Percentiles rank a stretch among this genome's conserved stretches.
phyloP scores from a whole-genome alignment of 2,329 filamentous ascomycete species.

The Diaporthe citri region DNA sequence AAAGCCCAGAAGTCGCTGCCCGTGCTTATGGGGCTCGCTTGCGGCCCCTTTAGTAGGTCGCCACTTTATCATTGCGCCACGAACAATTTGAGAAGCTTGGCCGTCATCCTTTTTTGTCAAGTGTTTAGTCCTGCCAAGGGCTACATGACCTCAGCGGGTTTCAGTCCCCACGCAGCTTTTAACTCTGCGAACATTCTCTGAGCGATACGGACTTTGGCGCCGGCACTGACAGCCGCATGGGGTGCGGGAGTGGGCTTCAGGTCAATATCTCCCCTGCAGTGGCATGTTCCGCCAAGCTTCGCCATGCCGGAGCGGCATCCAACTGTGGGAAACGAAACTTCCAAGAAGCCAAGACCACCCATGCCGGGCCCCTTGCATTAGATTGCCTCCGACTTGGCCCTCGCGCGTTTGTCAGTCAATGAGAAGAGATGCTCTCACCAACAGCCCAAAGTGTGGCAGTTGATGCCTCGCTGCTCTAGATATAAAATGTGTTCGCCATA shows the following conservation, averaged over 20 bases:
- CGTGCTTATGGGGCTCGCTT: background rate
- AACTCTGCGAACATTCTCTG: too few relatives aligned
- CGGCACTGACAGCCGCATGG: background rate
- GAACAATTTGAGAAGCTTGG: constrained; percentile 9
- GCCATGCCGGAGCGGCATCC: background rate
- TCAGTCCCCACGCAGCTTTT: background rate
- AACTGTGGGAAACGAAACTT: constrained; percentile 24
- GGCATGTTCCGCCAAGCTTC: constrained; percentile 4
- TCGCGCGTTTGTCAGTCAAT: background rate
- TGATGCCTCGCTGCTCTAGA: background rate
- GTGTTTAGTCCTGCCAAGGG: background rate
- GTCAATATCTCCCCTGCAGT: constrained; percentile 12
- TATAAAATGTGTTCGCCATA: background rate
- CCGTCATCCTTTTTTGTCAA: background rate
- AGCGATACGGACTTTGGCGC: background rate
- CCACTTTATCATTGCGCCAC: background rate
- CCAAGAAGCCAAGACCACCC: constrained; percentile 1
- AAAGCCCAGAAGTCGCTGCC: background rate
- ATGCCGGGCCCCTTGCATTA: constrained; percentile 18
- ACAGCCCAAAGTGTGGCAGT: background rate
- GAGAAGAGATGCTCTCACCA: background rate
- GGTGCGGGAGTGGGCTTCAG: background rate
- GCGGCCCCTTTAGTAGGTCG: background rate
- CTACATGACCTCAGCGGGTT: constrained; percentile 1
- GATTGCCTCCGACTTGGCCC: constrained; percentile 9